Evolutionary conservation across 2,329 filamentous ascomycete species (phyloP).

Genomic region (Fusarium devonianum): DNA sequence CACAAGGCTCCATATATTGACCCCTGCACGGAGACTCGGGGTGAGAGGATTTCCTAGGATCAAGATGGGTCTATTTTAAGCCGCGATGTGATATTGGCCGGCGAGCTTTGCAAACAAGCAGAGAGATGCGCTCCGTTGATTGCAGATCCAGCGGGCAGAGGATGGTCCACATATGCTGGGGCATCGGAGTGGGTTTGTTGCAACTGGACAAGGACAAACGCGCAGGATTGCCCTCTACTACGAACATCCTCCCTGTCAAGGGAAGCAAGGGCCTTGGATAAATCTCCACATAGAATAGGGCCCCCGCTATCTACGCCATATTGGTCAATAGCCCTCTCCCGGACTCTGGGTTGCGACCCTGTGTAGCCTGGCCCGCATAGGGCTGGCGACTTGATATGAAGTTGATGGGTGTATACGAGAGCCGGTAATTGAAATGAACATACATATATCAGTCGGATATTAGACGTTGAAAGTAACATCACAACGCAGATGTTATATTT

Average conservation of each 20-base stretch:
- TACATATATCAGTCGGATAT: conserved; percentile 35
- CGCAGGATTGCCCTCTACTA: conserved; percentile 15
- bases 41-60: conserved; percentile 5
- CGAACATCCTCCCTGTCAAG: conserved; percentile 9
- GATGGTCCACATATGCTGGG: conserved; percentile 25
- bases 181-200: conserved; percentile 25
- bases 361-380: conserved; percentile 25
- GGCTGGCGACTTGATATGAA: conserved; percentile 31
- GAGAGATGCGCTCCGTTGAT: conserved; percentile 14
- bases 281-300: conserved; percentile 13
- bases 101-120: conserved; percentile 1
- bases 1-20: background rate
- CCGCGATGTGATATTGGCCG: background rate
- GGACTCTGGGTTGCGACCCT: conserved; percentile 17
- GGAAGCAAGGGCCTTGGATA: conserved; percentile 6
- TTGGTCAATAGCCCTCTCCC: conserved; percentile 7
- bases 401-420: conserved; percentile 33
- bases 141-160: conserved; percentile 24
- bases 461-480: no score
- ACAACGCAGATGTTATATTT: no score
- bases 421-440: conserved; percentile 26
- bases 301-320: conserved; percentile 12
- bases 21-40: conserved; percentile 9
- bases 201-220: conserved; percentile 12
- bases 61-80: conserved; percentile 1